Percentiles rank a stretch among this genome's conserved stretches.
Evolutionary conservation across 2,329 filamentous ascomycete species (phyloP).

Genomic region (Aureobasidium sp.): DNA sequence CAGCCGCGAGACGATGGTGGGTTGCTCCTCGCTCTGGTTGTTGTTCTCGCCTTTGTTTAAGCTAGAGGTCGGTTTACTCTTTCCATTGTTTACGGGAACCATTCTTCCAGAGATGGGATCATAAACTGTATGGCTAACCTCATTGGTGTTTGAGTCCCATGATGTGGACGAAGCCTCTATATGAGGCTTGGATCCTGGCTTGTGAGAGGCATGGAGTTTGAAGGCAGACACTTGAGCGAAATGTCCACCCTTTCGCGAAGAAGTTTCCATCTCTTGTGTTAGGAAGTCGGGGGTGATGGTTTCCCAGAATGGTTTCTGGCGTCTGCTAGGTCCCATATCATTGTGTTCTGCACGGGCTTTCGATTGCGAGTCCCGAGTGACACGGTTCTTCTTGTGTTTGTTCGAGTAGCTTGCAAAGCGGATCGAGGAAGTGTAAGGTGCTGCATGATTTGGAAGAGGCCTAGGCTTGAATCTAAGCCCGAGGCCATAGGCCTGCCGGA

Average conservation of each 20-base stretch:
- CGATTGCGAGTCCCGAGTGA: background rate
- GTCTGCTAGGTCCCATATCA: slow-evolving; percentile 38
- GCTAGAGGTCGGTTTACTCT: slow-evolving; percentile 9
- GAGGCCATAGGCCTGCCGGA: background rate
- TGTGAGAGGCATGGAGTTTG: slow-evolving; percentile 11
- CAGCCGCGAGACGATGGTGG: background rate
- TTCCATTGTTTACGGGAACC: slow-evolving; percentile 21
- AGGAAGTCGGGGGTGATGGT: slow-evolving; percentile 14
- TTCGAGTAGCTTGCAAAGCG: slow-evolving; percentile 6
- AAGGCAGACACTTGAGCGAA: slow-evolving; percentile 11
- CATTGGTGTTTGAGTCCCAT: slow-evolving; percentile 27
- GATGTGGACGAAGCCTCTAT: slow-evolving; percentile 20
- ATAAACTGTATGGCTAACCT: slow-evolving; percentile 27
- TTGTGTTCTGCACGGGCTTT: slow-evolving; percentile 27
- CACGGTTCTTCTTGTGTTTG: background rate
- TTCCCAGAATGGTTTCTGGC: slow-evolving; percentile 30
- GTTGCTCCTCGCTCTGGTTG: background rate
- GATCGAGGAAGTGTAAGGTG: background rate
- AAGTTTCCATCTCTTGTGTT: background rate
- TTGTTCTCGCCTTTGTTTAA: background rate
- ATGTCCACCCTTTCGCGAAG: background rate
- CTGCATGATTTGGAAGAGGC: background rate
- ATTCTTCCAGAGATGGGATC: slow-evolving; percentile 34
- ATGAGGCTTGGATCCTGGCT: slow-evolving; percentile 9
- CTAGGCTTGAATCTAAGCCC: background rate